Evolutionary conservation across 2,329 filamentous ascomycete genomes (phyloP).

Genomic region (Claviceps maximensis): DNA sequence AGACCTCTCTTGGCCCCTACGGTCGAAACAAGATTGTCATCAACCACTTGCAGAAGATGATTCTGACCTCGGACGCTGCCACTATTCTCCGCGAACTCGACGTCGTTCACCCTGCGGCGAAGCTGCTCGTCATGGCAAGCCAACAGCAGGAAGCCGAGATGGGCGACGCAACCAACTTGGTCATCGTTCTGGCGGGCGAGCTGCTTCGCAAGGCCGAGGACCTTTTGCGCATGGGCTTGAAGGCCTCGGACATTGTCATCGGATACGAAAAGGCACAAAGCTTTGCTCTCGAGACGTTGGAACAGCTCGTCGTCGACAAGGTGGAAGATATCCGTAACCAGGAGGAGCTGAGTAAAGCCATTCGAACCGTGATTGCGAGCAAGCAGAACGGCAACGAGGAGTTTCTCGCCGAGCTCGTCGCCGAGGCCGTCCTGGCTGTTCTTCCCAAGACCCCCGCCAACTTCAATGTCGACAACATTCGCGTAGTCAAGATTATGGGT

Average conservation of each 20-base stretch:
- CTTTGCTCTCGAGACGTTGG: slow-evolving; percentile 71
- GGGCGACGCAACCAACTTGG: slow-evolving; percentile 95
- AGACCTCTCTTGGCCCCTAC: slow-evolving; percentile 93
- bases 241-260: slow-evolving; percentile 92
- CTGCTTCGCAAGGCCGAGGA: slow-evolving; percentile 95
- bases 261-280: slow-evolving; percentile 93
- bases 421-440: slow-evolving; percentile 73
- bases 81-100: slow-evolving; percentile 96
- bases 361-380: slow-evolving; percentile 87
- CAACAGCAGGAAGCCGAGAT: slow-evolving; percentile 99
- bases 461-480: slow-evolving; percentile 98
- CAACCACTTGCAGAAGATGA: slow-evolving; percentile 99
- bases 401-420: slow-evolving; percentile 71
- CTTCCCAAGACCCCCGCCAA: slow-evolving; percentile 89
- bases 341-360: slow-evolving; percentile 82
- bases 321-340: slow-evolving; percentile 72
- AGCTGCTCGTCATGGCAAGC: slow-evolving; percentile 94
- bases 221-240: slow-evolving; percentile 87
- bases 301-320: slow-evolving; percentile 83
- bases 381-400: slow-evolving; percentile 95
- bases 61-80: slow-evolving; percentile 91
- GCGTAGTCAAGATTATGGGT: slow-evolving; percentile 99
- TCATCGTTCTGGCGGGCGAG: slow-evolving; percentile 91
- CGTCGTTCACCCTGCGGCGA: slow-evolving; percentile 94
- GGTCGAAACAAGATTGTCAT: slow-evolving; percentile 99